phyloP scores from a whole-genome alignment of 169 alveolate species.

The Eimeria necatrix region DNA sequence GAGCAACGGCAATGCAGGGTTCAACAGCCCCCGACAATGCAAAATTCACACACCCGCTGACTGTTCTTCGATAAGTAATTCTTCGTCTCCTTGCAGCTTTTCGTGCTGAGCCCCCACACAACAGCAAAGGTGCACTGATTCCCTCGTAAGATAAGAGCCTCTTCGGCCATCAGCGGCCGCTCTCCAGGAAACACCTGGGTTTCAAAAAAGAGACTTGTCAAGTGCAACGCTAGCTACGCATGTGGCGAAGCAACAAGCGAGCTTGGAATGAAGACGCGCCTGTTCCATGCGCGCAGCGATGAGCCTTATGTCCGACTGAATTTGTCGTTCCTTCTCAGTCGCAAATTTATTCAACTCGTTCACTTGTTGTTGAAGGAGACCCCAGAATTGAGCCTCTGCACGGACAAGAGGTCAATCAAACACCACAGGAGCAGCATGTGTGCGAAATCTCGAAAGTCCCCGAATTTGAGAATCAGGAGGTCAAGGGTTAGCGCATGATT shows the following conservation, averaged over 20 bases:
- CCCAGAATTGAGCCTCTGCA: conserved; percentile 79
- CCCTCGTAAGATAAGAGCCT: neutral
- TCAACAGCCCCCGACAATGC: neutral
- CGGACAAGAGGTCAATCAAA: neutral
- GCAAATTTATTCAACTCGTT: conserved; percentile 74
- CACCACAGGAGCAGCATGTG: too few species aligned
- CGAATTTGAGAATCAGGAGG: too few species aligned
- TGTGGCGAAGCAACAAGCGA: neutral
- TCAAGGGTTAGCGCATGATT: too few species aligned
- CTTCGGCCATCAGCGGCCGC: neutral
- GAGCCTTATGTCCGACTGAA: conserved; percentile 35
- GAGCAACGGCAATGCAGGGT: neutral
- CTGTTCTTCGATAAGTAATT: conserved; percentile 64
- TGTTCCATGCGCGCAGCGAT: conserved; percentile 70
- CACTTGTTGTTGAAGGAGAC: conserved; percentile 78
- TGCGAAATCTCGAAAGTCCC: too few species aligned
- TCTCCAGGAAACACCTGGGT: neutral
- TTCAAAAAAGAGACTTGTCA: neutral
- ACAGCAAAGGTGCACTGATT: neutral
- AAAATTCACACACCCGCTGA: conserved; percentile 43
- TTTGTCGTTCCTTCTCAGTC: conserved; percentile 59
- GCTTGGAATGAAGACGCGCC: conserved; percentile 11
- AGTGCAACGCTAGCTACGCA: neutral
- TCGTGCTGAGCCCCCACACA: conserved; percentile 27
- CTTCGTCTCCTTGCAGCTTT: conserved; percentile 66